Evolutionary conservation across 768 basidiomycete genomes (phyloP), one percentile per base, ranked within the genome.

Genomic region (Omphalotus guepiniiformis): DNA sequence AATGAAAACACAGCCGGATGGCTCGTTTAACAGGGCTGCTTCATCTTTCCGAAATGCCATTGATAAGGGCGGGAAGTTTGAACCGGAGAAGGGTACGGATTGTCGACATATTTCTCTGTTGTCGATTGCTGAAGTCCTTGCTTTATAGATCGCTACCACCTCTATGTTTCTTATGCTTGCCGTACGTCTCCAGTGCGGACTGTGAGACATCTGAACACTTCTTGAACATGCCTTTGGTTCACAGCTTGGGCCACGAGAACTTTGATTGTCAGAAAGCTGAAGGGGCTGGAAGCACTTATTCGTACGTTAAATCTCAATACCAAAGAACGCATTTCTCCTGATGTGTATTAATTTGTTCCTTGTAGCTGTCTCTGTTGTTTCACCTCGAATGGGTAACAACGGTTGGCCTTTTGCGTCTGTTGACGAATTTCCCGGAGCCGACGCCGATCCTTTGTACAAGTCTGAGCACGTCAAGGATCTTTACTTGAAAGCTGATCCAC

Each of bases 241-340:
- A 13, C 38, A 89, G 87, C 95, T 7, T 98, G 94, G 95, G 95
- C 95, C 0, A 91, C 92, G 21, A 78, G 95, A 54, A 80, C 93
- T 3, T 71, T 96, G 52, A 96, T 98, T 56, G 73, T 86, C 3
- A 78, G 94, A 54, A 83, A 92, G 66, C 76, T 98, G 57, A 99
- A 99, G 64, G 93, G 94, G 2, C 74, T 99, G 19, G 88, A 98
- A 53, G 75, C 85, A 21, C 69, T 89, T 51, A 80, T 99, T 50
- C 71, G 93, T 90, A 53, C 60, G 86, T 70, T 16, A 34, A 32
- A 15, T 44, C 45, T 25, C 6, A 12, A 27, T n/a, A 32, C 9
- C 30, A n/a, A 9, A n/a, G n/a, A 9, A 32, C n/a, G 9, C 30
- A n/a, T 9, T n/a, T 9, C 9, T n/a, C n/a, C 9, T 32, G 30